phyloP scores from a whole-genome alignment of 768 basidiomycete genomes.

The Tubosaeta brunneosetosa region DNA sequence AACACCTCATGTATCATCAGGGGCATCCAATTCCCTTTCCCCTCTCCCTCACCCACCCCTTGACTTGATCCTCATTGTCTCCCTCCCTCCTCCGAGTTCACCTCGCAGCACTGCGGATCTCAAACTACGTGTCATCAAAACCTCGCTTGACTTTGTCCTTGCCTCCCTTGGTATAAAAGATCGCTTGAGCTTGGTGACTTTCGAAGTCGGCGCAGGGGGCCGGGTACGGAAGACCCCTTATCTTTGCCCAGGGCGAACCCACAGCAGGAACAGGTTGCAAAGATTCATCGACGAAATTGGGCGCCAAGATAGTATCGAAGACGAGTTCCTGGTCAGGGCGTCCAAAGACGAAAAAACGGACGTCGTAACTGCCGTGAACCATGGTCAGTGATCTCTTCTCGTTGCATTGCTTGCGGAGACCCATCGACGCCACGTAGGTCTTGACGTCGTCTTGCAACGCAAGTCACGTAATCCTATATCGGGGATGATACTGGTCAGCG shows the following conservation, averaged over 20 bases:
- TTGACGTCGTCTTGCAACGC: constrained; percentile 92
- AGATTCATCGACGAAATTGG: constrained; percentile 76
- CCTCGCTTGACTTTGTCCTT: constrained; percentile 82
- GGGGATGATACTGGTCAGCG: constrained; percentile 90
- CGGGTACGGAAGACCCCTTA: constrained; percentile 92
- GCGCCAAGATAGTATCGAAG: constrained; percentile 46
- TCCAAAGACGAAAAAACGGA: constrained; percentile 92
- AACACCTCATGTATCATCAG: constrained; percentile 66
- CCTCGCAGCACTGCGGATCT: constrained; percentile 76
- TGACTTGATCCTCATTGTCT: constrained; percentile 90
- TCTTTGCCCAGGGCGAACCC: constrained; percentile 62
- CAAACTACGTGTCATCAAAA: constrained; percentile 84
- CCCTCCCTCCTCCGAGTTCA: constrained; percentile 70
- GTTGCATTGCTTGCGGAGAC: not conserved
- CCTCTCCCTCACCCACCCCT: constrained; percentile 83
- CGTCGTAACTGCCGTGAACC: constrained; percentile 97
- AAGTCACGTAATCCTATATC: constrained; percentile 87
- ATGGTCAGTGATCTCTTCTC: constrained; percentile 47
- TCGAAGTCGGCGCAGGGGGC: constrained; percentile 82
- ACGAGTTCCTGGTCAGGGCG: constrained; percentile 62
- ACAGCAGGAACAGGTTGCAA: constrained; percentile 64
- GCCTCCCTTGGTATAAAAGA: constrained; percentile 73
- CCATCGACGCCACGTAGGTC: constrained; percentile 41
- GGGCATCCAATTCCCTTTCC: constrained; percentile 73
- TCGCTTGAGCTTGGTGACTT: constrained; percentile 86